These are phyloP conservation scores for Thermothelomyces thermophilus DNA, from an alignment of 2,329 filamentous ascomycete species.

Conservation along the genomic window DNA sequence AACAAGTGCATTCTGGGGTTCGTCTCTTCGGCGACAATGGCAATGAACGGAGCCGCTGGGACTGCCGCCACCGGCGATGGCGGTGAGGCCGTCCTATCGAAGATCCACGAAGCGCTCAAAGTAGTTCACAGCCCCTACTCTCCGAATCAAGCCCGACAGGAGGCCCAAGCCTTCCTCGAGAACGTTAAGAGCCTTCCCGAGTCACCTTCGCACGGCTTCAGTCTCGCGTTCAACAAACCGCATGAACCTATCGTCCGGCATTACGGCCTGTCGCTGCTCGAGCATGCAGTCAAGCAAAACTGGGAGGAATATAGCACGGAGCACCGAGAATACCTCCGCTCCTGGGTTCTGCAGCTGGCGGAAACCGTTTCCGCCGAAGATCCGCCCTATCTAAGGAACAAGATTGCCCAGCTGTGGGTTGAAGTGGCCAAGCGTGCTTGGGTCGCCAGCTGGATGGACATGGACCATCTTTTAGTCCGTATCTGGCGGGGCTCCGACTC, in stretches of 20 bases:
- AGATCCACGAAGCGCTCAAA: conserved; percentile 78
- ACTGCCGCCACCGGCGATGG: conserved; percentile 10
- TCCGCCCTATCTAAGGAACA: conserved; percentile 80
- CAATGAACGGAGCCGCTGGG: conserved; percentile 17
- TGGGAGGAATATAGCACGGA: conserved; percentile 67
- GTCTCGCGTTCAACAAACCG: conserved; percentile 65
- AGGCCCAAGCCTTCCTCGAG: conserved; percentile 83
- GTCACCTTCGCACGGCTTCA: conserved; percentile 79
- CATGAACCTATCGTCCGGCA: conserved; percentile 82
- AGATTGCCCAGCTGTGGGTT: conserved; percentile 89
- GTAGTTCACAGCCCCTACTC: conserved; percentile 80
- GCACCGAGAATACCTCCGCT: conserved; percentile 62
- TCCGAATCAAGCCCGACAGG: conserved; percentile 70
- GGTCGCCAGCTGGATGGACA: conserved; percentile 88
- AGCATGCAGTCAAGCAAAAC: conserved; percentile 79
- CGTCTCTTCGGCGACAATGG: conserved; percentile 5
- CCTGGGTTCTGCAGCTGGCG: conserved; percentile 74
- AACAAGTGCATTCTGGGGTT: neutral
- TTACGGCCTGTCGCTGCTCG: conserved; percentile 86
- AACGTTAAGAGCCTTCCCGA: conserved; percentile 70
- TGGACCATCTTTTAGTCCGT: conserved; percentile 77
- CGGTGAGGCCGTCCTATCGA: conserved; percentile 42
- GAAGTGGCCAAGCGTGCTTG: conserved; percentile 90
- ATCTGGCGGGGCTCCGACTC: conserved; percentile 70
- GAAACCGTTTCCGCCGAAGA: conserved; percentile 64